phyloP scores from a whole-genome alignment of 345 rosid species.

The Arabidopsis suecica region DNA sequence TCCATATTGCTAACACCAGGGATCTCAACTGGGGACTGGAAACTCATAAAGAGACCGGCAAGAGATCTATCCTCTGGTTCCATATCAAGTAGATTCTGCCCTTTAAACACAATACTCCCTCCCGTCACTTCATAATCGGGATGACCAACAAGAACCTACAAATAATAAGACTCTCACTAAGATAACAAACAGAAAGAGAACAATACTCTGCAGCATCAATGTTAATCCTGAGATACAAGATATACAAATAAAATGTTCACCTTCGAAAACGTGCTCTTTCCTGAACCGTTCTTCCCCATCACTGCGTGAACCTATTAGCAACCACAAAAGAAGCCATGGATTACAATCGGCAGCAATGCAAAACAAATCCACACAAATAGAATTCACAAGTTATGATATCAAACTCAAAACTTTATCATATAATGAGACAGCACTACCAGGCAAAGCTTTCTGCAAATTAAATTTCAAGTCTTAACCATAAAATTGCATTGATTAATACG shows the following conservation, averaged over 20 bases:
- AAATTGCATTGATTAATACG: slow-evolving; percentile 1
- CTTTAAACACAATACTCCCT: slow-evolving; percentile 83
- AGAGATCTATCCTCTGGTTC: slow-evolving; percentile 96
- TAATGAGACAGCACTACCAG: background rate
- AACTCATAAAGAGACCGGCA: slow-evolving; percentile 96
- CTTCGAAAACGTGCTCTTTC: slow-evolving; percentile 96
- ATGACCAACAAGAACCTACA: slow-evolving; percentile 95
- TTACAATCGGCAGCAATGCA: slow-evolving; percentile 12
- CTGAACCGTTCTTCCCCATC: slow-evolving; percentile 99
- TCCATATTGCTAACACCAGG: slow-evolving; percentile 94
- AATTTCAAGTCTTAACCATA: slow-evolving; percentile 10
- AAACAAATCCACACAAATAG: background rate
- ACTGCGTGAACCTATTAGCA: slow-evolving; percentile 77
- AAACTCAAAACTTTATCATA: slow-evolving; percentile 3
- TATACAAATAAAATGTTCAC: slow-evolving; percentile 41
- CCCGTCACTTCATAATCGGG: slow-evolving; percentile 94
- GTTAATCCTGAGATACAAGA: slow-evolving; percentile 14
- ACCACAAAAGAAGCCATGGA: slow-evolving; percentile 16
- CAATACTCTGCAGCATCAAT: background rate
- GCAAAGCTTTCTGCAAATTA: slow-evolving; percentile 4
- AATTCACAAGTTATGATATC: slow-evolving; percentile 1
- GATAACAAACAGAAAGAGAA: slow-evolving; percentile 11
- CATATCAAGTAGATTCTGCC: slow-evolving; percentile 83
- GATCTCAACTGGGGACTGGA: slow-evolving; percentile 89
- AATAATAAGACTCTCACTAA: slow-evolving; percentile 17